Percentiles rank a stretch among this genome's conserved stretches.
phyloP scores from a whole-genome alignment of 176 grass and related monocot genomes.

The Carex kokanica region DNA sequence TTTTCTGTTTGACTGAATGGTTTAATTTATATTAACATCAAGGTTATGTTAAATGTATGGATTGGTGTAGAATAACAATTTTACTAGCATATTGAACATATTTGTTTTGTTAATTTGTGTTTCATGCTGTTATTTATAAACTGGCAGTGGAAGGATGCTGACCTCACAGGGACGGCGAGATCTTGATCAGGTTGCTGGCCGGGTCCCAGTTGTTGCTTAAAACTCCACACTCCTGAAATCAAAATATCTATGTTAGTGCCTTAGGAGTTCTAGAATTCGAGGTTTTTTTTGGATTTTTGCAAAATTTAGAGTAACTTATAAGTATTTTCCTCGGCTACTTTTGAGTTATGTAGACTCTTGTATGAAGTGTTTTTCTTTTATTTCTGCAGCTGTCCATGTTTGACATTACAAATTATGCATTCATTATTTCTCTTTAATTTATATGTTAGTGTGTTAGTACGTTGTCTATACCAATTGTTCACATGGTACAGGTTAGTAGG shows the following conservation, averaged over 20 bases:
- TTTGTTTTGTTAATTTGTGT: background rate
- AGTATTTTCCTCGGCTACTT: background rate
- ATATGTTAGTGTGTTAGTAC: background rate
- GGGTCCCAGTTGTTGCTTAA: conserved; percentile 32
- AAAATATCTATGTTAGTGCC: background rate
- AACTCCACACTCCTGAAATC: conserved; percentile 5
- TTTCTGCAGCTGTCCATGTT: background rate
- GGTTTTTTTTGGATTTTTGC: background rate
- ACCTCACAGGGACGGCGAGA: conserved; percentile 75
- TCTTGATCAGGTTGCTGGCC: conserved; percentile 70
- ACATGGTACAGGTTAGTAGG: no score
- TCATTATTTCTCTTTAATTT: background rate
- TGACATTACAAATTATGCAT: background rate
- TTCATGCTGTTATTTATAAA: background rate
- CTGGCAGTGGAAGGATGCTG: conserved; percentile 55
- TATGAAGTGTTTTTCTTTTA: background rate
- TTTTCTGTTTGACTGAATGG: background rate
- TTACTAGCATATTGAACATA: background rate
- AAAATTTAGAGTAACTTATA: background rate
- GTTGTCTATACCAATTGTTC: no score
- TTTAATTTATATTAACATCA: background rate
- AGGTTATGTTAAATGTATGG: background rate
- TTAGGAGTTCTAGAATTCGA: background rate
- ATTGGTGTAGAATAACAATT: background rate
- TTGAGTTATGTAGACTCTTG: background rate